Evolutionary conservation across 768 basidiomycete species (phyloP).

Genomic region (Tulasnella sp.): DNA sequence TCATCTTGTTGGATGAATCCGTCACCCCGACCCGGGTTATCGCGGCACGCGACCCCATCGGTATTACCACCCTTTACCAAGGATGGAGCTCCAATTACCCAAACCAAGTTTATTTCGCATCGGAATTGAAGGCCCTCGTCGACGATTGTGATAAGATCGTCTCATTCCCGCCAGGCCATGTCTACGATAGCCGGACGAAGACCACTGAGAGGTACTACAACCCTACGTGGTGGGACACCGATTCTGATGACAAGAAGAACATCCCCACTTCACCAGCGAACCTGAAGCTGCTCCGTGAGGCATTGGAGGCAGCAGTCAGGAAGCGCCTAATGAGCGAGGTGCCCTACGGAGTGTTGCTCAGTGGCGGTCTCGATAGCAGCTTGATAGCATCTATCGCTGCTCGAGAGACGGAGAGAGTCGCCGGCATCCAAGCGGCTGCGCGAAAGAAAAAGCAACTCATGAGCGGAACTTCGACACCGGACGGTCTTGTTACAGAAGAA

Average conservation of each 20-base stretch:
- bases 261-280: constrained; percentile 54
- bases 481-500: constrained; percentile 26
- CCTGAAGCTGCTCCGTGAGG: constrained; percentile 59
- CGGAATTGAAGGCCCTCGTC: constrained; percentile 84
- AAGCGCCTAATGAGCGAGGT: constrained; percentile 98
- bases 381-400: constrained; percentile 92
- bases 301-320: constrained; percentile 82
- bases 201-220: constrained; percentile 76
- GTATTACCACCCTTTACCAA: constrained; percentile 97
- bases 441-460: constrained; percentile 33
- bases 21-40: constrained; percentile 82
- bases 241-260: constrained; percentile 48
- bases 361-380: constrained; percentile 91
- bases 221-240: constrained; percentile 85
- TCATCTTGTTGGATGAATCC: constrained; percentile 90
- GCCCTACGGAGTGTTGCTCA: constrained; percentile 92
- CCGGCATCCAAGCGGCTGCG: constrained; percentile 64
- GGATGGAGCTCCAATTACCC: constrained; percentile 82
- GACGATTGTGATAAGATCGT: constrained; percentile 92
- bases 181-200: constrained; percentile 77
- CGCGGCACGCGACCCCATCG: constrained; percentile 93
- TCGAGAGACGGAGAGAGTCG: constrained; percentile 87
- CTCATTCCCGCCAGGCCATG: constrained; percentile 94
- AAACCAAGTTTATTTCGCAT: constrained; percentile 81
- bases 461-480: constrained; percentile 14